Percentiles rank a stretch among this genome's conserved stretches.
These are phyloP conservation scores for Fonsecaea multimorphosa DNA, from an alignment of 2,329 filamentous ascomycete species.

Conservation along the genomic window DNA sequence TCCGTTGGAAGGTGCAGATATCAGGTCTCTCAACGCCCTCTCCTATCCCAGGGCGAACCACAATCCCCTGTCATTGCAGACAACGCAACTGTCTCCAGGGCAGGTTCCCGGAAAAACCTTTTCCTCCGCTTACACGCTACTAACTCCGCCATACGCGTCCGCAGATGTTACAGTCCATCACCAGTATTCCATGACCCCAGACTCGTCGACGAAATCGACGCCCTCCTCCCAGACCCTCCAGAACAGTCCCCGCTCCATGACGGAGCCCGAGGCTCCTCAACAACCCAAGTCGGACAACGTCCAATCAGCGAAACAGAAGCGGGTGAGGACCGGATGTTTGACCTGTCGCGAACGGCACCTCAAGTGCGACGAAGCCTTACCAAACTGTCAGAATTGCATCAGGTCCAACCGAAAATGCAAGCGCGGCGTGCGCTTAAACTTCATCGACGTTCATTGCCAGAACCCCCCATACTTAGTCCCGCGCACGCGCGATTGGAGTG, in stretches of 20 bases:
- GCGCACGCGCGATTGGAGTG: slow-evolving; percentile 69
- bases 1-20: slow-evolving; percentile 7
- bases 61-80: slow-evolving; percentile 13
- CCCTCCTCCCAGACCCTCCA: slow-evolving; percentile 34
- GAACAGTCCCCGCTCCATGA: slow-evolving; percentile 38
- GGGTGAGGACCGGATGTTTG: slow-evolving; percentile 86
- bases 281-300: slow-evolving; percentile 28
- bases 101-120: slow-evolving; percentile 18
- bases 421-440: slow-evolving; percentile 85
- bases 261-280: slow-evolving; percentile 28
- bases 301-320: slow-evolving; percentile 69
- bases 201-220: slow-evolving; percentile 36
- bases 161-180: slow-evolving; percentile 33
- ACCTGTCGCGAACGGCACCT: slow-evolving; percentile 89
- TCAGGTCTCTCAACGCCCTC: background rate
- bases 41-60: slow-evolving; percentile 11
- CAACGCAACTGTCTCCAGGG: slow-evolving; percentile 18
- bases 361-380: slow-evolving; percentile 81
- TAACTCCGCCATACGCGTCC: slow-evolving; percentile 34
- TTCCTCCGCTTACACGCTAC: slow-evolving; percentile 17
- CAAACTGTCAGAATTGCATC: slow-evolving; percentile 76
- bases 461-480: slow-evolving; percentile 63
- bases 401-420: slow-evolving; percentile 88
- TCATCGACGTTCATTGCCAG: slow-evolving; percentile 81
- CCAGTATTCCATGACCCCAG: slow-evolving; percentile 32